phyloP scores from a whole-genome alignment of 140 eudicot species.

The Ambrosia hybrid region DNA sequence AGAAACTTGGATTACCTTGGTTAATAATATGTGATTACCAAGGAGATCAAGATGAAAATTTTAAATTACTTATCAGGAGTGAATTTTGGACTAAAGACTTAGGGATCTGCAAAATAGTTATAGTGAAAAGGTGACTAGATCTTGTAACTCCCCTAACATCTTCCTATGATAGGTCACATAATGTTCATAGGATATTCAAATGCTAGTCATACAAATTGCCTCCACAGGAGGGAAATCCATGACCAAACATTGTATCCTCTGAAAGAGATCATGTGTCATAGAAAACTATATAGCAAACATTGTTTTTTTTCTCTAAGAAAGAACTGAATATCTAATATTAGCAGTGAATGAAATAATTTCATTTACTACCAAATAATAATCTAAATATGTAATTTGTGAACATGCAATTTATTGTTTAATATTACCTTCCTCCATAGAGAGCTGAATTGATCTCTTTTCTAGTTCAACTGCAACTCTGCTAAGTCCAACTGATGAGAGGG shows the following conservation, averaged over 20 bases:
- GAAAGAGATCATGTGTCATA: neutral
- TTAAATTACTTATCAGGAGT: neutral
- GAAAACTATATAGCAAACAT: constrained; percentile 1
- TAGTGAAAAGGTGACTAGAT: neutral
- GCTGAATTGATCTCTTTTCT: constrained; percentile 76
- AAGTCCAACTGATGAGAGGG: constrained; percentile 81
- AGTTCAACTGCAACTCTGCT: constrained; percentile 84
- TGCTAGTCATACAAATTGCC: neutral
- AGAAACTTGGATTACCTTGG: neutral
- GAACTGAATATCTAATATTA: neutral
- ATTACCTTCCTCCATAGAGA: constrained; percentile 86
- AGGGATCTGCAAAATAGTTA: neutral
- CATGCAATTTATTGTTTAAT: constrained; percentile 3
- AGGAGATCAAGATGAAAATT: neutral
- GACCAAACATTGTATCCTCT: neutral
- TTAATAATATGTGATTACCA: constrained; percentile 1
- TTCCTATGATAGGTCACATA: constrained; percentile 7
- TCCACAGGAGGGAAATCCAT: neutral
- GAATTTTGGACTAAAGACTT: neutral
- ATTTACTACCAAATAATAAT: neutral
- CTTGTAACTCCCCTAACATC: neutral
- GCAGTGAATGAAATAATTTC: neutral
- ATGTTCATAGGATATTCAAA: neutral
- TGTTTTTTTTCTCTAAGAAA: neutral
- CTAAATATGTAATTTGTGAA: neutral